Conservation (phyloP, 805 yeast genomes). For the Saccharomycopsis fodiens region DNA sequence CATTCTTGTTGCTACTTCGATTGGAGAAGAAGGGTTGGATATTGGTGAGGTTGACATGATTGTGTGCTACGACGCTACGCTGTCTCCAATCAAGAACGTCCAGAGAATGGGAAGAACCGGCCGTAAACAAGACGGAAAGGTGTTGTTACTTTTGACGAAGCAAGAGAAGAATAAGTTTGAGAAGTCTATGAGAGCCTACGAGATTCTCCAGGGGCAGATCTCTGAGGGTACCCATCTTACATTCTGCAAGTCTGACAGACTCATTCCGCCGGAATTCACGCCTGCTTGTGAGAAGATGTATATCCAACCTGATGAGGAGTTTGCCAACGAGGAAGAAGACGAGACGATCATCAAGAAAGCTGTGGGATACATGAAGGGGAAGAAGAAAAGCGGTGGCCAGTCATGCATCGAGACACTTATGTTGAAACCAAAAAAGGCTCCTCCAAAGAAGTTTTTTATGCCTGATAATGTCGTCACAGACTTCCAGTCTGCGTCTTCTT, state of each 20-base stretch:
- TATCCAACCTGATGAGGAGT: slow-evolving; percentile 68
- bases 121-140: slow-evolving; percentile 83
- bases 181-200: slow-evolving; percentile 78
- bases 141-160: slow-evolving; percentile 65
- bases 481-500: slow-evolving; percentile 42
- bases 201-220: slow-evolving; percentile 65
- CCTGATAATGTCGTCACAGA: slow-evolving; percentile 68
- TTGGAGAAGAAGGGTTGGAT: slow-evolving; percentile 98
- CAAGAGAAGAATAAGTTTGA: slow-evolving; percentile 75
- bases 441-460: slow-evolving; percentile 51
- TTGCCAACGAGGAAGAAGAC: slow-evolving; percentile 45
- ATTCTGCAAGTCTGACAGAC: slow-evolving; percentile 49
- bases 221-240: slow-evolving; percentile 37
- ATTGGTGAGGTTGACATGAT: slow-evolving; percentile 97
- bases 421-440: slow-evolving; percentile 1
- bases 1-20: slow-evolving; percentile 87
- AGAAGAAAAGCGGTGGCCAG: slow-evolving; percentile 20
- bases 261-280: slow-evolving; percentile 48
- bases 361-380: slow-evolving; percentile 50
- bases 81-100: slow-evolving; percentile 86
- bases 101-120: slow-evolving; percentile 99
- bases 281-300: slow-evolving; percentile 52
- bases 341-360: slow-evolving; percentile 65
- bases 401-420: slow-evolving; percentile 9
- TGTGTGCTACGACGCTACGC: slow-evolving; percentile 85